Conservation (phyloP, 495 filamentous ascomycete genomes). For the Friedmanniomyces simplex region DNA sequence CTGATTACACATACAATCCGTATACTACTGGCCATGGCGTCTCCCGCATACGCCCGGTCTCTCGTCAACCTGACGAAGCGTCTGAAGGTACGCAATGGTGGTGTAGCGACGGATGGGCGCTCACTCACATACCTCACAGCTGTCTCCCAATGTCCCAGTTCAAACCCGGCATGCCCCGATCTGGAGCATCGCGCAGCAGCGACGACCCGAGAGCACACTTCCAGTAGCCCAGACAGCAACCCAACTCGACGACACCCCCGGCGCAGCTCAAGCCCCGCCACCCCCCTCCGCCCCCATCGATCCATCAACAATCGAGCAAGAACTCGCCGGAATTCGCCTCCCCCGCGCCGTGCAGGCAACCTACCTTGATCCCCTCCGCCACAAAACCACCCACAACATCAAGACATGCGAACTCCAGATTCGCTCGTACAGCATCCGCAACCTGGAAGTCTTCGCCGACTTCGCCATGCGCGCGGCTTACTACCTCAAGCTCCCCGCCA, state of each 20-base stretch:
- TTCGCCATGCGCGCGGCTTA: conserved; percentile 93
- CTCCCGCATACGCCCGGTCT: conserved; percentile 17
- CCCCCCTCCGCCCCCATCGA: background rate
- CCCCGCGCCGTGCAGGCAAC: conserved; percentile 72
- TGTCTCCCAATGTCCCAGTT: background rate
- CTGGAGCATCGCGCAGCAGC: background rate
- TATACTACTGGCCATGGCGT: conserved; percentile 13
- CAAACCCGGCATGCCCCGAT: background rate
- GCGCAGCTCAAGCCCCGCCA: background rate
- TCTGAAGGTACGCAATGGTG: conserved; percentile 7
- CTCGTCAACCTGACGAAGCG: conserved; percentile 17
- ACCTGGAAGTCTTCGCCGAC: conserved; percentile 89
- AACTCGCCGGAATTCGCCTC: conserved; percentile 41
- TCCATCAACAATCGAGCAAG: conserved; percentile 8
- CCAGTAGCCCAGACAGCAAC: background rate
- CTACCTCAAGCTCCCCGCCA: conserved; percentile 78
- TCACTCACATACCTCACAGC: background rate
- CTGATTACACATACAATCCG: too few relatives aligned
- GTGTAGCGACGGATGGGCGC: too few relatives aligned
- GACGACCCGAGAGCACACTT: conserved; percentile 1
- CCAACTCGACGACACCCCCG: background rate
- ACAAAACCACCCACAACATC: conserved; percentile 58
- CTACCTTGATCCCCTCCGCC: conserved; percentile 75
- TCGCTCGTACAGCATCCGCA: conserved; percentile 80
- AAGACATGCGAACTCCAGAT: conserved; percentile 86